These are phyloP conservation scores for Spinellus fusiger DNA, from an alignment of 192 early-diverging fungal species.

Conservation along the genomic window DNA sequence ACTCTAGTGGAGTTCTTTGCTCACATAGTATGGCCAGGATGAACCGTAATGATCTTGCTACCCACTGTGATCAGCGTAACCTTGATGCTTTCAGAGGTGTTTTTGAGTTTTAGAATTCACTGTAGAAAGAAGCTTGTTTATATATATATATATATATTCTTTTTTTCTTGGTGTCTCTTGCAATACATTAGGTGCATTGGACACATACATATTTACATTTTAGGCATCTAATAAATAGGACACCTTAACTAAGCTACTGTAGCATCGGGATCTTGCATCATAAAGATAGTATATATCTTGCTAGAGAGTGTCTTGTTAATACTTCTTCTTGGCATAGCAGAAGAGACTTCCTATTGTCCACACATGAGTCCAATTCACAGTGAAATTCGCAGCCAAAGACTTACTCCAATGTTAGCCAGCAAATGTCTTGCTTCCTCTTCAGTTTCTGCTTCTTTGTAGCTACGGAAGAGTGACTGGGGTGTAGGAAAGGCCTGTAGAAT, in stretches of 20 bases:
- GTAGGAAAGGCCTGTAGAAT: conserved; percentile 35
- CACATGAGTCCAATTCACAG: too few relatives aligned
- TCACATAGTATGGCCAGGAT: conserved; percentile 56
- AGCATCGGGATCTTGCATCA: conserved; percentile 28
- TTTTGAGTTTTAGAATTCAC: conserved; percentile 70
- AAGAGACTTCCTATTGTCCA: too few relatives aligned
- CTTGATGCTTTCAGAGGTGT: conserved; percentile 74
- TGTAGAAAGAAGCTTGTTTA: too few relatives aligned
- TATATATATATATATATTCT: too few relatives aligned
- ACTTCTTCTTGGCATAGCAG: too few relatives aligned
- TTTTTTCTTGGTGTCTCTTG: too few relatives aligned
- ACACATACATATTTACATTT: too few relatives aligned
- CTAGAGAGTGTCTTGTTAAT: conserved; percentile 37
- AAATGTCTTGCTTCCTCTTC: conserved; percentile 18
- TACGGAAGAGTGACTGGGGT: conserved; percentile 28
- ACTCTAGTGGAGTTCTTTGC: neutral
- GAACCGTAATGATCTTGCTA: conserved; percentile 74
- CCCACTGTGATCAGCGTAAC: conserved; percentile 72
- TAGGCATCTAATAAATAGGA: too few relatives aligned
- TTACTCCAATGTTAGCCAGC: conserved; percentile 37
- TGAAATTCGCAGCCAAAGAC: too few relatives aligned
- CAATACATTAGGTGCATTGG: too few relatives aligned
- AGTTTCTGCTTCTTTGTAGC: conserved; percentile 15
- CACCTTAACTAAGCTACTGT: conserved; percentile 21
- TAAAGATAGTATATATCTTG: conserved; percentile 39